Conservation (phyloP, 148 eudicot genomes). For the Selenicereus undatus region DNA sequence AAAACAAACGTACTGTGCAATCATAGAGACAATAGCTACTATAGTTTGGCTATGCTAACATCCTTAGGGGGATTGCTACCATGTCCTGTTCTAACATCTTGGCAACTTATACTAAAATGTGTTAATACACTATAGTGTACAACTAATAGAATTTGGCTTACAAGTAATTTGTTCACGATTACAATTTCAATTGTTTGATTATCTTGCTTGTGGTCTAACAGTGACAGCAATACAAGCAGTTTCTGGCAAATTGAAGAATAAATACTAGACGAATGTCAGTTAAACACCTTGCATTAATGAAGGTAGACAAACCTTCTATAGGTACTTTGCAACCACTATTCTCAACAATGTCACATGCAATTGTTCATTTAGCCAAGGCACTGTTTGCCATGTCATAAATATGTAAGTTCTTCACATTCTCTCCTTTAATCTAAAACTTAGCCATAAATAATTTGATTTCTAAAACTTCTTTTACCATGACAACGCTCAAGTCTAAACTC, state of each 20-base stretch:
- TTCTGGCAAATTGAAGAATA: conserved; percentile 39
- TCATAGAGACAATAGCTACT: no score
- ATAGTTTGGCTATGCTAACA: no score
- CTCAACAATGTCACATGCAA: conserved; percentile 55
- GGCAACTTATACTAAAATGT: no score
- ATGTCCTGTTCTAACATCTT: no score
- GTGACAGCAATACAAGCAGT: conserved; percentile 49
- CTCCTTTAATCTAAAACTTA: no score
- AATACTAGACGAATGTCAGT: conserved; percentile 37
- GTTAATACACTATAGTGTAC: no score
- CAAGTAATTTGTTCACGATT: background rate
- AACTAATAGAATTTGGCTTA: no score
- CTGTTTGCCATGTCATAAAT: conserved; percentile 65
- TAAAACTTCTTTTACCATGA: background rate
- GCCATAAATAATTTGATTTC: background rate
- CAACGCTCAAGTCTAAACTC: background rate
- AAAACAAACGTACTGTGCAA: no score
- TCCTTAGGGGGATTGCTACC: no score
- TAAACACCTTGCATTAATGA: conserved; percentile 35
- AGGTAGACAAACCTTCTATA: conserved; percentile 25
- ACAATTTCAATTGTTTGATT: no score
- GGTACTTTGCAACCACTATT: background rate
- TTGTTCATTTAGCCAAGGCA: conserved; percentile 42
- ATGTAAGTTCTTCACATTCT: conserved; percentile 41
- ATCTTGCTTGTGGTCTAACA: conserved; percentile 22